These are phyloP conservation scores for Plasmodium yoelii DNA, from an alignment of 169 alveolate genomes.

Conservation along the genomic window DNA sequence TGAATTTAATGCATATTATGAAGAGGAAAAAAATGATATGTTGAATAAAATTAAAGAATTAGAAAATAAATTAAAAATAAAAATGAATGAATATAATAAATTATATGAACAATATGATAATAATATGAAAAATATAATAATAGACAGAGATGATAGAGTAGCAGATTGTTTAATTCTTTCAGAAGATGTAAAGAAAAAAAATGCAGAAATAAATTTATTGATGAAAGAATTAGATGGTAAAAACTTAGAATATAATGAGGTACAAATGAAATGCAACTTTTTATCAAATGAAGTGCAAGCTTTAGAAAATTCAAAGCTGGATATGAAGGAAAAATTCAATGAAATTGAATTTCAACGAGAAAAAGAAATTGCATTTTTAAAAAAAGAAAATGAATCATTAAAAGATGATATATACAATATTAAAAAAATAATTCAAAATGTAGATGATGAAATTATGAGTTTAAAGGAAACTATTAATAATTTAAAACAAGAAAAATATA, in stretches of 20 bases:
- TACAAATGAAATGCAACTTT: slow-evolving; percentile 64
- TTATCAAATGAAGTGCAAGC: slow-evolving; percentile 43
- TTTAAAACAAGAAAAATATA: slow-evolving; percentile 49
- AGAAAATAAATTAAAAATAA: slow-evolving; percentile 48
- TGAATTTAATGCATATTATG: slow-evolving; percentile 54
- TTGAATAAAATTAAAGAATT: slow-evolving; percentile 45
- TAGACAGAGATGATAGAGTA: slow-evolving; percentile 68
- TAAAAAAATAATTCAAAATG: slow-evolving; percentile 37
- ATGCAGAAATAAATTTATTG: slow-evolving; percentile 41
- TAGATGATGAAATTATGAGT: slow-evolving; percentile 58
- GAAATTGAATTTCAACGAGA: slow-evolving; percentile 55
- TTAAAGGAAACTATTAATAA: slow-evolving; percentile 34
- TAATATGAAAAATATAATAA: slow-evolving; percentile 37
- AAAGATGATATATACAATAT: slow-evolving; percentile 49
- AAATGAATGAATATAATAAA: slow-evolving; percentile 68
- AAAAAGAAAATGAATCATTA: slow-evolving; percentile 62
- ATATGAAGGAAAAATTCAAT: slow-evolving; percentile 43
- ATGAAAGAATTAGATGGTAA: slow-evolving; percentile 72
- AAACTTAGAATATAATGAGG: slow-evolving; percentile 60
- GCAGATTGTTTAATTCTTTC: slow-evolving; percentile 66
- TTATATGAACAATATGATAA: slow-evolving; percentile 67
- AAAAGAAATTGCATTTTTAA: slow-evolving; percentile 37
- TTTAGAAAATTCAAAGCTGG: slow-evolving; percentile 42
- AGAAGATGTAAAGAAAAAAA: slow-evolving; percentile 70
- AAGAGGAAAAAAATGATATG: slow-evolving; percentile 70